These are phyloP conservation scores for Ceratocystis cubensis DNA, from an alignment of 2,329 filamentous ascomycete species.

Conservation along the genomic window DNA sequence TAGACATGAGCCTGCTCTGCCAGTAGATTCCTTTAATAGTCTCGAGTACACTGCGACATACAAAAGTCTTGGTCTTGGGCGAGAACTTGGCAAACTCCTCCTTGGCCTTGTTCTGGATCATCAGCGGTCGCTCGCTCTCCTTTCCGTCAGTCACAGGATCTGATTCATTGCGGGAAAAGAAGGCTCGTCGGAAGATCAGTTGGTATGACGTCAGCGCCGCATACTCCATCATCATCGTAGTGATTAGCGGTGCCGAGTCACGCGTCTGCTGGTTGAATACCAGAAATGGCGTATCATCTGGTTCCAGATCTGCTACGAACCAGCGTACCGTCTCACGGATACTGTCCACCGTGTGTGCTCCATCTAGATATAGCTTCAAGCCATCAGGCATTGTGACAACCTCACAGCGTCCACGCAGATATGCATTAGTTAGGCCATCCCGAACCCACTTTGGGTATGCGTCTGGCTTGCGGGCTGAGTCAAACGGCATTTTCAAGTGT, in stretches of 20 bases:
- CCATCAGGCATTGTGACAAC: conserved; percentile 36
- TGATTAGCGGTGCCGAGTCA: conserved; percentile 55
- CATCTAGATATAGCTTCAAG: conserved; percentile 70
- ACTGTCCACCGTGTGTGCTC: conserved; percentile 78
- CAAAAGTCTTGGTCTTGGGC: conserved; percentile 33
- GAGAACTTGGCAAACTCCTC: conserved; percentile 46
- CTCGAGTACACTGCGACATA: conserved; percentile 58
- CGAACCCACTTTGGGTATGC: conserved; percentile 36
- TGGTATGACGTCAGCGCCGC: conserved; percentile 29
- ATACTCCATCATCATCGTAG: conserved; percentile 48
- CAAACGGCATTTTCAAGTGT: conserved; percentile 35
- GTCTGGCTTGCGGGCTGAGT: not conserved
- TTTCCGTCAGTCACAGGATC: conserved; percentile 25
- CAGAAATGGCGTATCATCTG: conserved; percentile 37
- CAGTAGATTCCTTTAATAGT: conserved; percentile 47
- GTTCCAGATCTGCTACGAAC: conserved; percentile 47
- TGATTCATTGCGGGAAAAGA: conserved; percentile 64
- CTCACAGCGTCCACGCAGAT: conserved; percentile 67
- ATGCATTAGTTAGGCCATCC: conserved; percentile 52
- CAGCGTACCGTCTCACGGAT: conserved; percentile 63
- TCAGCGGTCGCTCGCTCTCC: conserved; percentile 33
- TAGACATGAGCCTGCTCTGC: conserved; percentile 26
- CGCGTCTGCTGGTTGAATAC: conserved; percentile 92
- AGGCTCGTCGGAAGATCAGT: conserved; percentile 52
- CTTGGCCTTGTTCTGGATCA: conserved; percentile 57